Base-by-base conservation (phyloP, 306 rosid genomes). In the Cicer pinnatifidum region DNA sequence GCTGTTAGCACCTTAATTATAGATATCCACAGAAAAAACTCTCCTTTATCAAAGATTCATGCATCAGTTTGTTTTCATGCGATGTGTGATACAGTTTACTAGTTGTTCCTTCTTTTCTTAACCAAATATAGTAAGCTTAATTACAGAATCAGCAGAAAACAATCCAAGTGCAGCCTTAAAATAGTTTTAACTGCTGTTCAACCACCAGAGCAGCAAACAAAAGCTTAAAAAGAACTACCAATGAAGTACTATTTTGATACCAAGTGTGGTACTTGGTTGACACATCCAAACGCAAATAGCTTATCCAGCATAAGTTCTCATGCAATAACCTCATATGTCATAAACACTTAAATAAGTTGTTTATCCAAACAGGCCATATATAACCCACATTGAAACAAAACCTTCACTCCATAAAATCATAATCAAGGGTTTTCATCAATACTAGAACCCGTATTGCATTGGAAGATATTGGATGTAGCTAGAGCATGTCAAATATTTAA, bases 121-220 rank as follows among this genome's bases (percentile, higher is more conserved):
- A 20, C 40, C 79, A 59, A 6, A 65, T 64, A 54, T 70, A 47
- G 56, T 47, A 44, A 12, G 72, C 68, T 71, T 67, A 72, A 60
- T n/a, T 28, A 35, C 28, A 4, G 4, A 28, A 28, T 28, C 33
- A 28, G 4, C 33, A 28, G 50, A 47, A 71, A 65, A 12, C 50
- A 59, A 51, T 52, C 64, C 57, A 67, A 51, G 50, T 19, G 68
- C 41, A 37, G 23, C 40, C 50, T 72, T 13, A 35, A 12, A 47
- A 38, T n/a, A 62, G 17, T 53, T 53, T 59, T 40, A 20, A 67
- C 16, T 28, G 66, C 40, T n/a, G 43, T 11, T 69, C 37, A 56
- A 75, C 15, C 40, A 51, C 39, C 28, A 64, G 28, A 70, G 68
- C 70, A 4, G 70, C 38, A 40, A 48, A 44, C 10, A 7, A 69